Percentiles rank a stretch among this genome's conserved stretches.
Evolutionary conservation across 495 filamentous ascomycete species (phyloP).

Genomic region (Trichoderma reesei): DNA sequence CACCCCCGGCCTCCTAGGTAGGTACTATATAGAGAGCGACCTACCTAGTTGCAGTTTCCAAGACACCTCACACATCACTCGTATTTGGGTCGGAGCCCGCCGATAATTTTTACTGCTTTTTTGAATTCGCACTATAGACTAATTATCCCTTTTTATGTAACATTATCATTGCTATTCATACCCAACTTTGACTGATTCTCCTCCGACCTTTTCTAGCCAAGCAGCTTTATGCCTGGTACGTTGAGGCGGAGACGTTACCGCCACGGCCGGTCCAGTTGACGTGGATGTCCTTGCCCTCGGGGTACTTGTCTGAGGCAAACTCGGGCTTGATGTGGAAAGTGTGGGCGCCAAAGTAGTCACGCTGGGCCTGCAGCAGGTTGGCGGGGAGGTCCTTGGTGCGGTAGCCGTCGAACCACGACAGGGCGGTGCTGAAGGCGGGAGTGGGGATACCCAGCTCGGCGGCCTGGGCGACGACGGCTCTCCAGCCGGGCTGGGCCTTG

Average conservation of each 20-base stretch:
- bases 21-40: no score
- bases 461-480: constrained; percentile 84
- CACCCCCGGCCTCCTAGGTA: no score
- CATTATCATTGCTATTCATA: constrained; percentile 8
- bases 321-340: constrained; percentile 98
- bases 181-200: constrained; percentile 5
- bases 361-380: constrained; percentile 95
- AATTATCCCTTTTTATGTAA: constrained; percentile 1
- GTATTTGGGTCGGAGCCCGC: no score
- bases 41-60: not conserved
- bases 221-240: constrained; percentile 76
- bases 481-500: constrained; percentile 91
- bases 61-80: not conserved
- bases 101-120: constrained; percentile 1
- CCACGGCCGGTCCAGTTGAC: constrained; percentile 99
- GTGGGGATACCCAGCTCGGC: constrained; percentile 90
- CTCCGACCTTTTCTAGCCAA: constrained; percentile 9
- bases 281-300: constrained; percentile 82
- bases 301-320: constrained; percentile 70
- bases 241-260: constrained; percentile 92
- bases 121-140: not conserved
- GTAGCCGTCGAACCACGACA: constrained; percentile 98
- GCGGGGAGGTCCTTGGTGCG: constrained; percentile 89
- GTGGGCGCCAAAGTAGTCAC: constrained; percentile 98
- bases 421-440: constrained; percentile 89